Evolutionary conservation across 495 filamentous ascomycete genomes (phyloP).

Genomic region (Amorphotheca resinae): DNA sequence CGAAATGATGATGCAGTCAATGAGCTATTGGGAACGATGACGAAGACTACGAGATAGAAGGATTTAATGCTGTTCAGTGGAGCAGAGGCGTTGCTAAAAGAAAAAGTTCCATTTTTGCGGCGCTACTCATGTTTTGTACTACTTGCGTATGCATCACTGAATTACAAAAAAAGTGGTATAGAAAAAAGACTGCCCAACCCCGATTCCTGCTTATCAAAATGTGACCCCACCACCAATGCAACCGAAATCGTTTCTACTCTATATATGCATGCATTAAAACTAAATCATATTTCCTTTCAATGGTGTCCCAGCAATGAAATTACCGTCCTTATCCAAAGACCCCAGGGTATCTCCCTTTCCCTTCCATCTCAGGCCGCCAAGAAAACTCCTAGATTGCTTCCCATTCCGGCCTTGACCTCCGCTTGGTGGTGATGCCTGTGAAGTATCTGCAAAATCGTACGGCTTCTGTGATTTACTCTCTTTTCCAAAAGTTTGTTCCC

Average conservation of each 20-base stretch:
- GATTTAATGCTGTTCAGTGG: background rate
- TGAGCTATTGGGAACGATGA: background rate
- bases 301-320: no score
- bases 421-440: conserved; percentile 6
- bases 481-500: conserved; percentile 18
- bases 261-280: no score
- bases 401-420: conserved; percentile 19
- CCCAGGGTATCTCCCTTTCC: conserved; percentile 24
- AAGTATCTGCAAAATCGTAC: conserved; percentile 6
- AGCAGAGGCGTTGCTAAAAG: conserved; percentile 4
- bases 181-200: background rate
- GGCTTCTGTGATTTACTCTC: conserved; percentile 16
- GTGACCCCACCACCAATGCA: no score
- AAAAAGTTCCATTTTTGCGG: no score
- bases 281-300: conserved; percentile 1
- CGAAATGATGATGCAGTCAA: background rate
- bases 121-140: background rate
- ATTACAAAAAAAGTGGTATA: conserved; percentile 12
- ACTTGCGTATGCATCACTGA: conserved; percentile 8
- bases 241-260: no score
- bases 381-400: conserved; percentile 31
- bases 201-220: no score
- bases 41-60: background rate
- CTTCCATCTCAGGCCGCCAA: conserved; percentile 34
- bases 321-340: background rate